Evolutionary conservation across 1,284 basidiomycete genomes (phyloP).

Genomic region (Apiotrichum sp.): DNA sequence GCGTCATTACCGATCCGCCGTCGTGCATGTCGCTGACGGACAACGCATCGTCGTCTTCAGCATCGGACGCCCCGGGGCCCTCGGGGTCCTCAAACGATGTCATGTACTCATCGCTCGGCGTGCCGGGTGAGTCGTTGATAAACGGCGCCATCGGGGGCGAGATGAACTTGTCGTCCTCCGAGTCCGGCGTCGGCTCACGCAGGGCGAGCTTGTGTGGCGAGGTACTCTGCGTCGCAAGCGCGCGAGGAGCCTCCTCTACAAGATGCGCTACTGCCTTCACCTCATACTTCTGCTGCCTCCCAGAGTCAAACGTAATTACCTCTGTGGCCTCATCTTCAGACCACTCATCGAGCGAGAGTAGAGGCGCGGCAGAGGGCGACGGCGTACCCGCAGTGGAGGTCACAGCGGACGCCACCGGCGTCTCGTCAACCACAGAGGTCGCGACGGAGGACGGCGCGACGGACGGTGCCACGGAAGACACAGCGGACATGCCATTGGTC

Average conservation of each 20-base stretch:
- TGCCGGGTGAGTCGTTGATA: not conserved
- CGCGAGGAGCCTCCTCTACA: too few species aligned
- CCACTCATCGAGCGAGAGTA: not conserved
- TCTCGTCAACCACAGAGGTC: not conserved
- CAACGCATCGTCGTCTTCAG: too few species aligned
- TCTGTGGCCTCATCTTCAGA: not conserved
- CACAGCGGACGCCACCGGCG: not conserved
- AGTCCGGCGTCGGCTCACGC: not conserved
- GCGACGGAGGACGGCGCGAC: not conserved
- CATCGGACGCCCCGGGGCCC: too few species aligned
- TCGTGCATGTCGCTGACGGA: too few species aligned
- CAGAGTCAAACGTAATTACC: not conserved
- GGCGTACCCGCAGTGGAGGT: not conserved
- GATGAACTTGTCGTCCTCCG: slow-evolving; percentile 1
- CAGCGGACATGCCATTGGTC: not conserved
- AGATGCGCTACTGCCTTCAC: too few species aligned
- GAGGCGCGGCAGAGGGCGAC: not conserved
- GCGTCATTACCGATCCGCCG: too few species aligned
- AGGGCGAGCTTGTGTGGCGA: not conserved
- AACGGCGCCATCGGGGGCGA: slow-evolving; percentile 1
- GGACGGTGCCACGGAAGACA: not conserved
- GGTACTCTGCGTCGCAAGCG: not conserved
- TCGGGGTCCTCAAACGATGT: not conserved
- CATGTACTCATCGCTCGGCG: not conserved
- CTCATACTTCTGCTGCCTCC: too few species aligned